These are phyloP conservation scores for Neurospora tetrasperma DNA, from an alignment of 495 filamentous ascomycete species.

Conservation along the genomic window DNA sequence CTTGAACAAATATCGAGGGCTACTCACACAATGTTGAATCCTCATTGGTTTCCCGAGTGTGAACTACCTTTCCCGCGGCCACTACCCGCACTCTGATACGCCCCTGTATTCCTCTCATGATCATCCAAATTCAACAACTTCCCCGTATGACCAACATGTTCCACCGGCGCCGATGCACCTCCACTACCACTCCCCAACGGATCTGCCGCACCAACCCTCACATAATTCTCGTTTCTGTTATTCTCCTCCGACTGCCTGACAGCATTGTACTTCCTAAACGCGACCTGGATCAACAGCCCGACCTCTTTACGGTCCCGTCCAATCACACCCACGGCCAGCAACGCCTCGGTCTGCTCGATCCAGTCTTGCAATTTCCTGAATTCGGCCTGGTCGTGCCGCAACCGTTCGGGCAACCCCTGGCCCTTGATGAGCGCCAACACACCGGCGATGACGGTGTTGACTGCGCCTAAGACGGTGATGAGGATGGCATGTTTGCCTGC, in stretches of 20 bases:
- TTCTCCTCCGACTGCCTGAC: constrained; percentile 33
- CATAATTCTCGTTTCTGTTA: constrained; percentile 33
- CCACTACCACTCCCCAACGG: neutral
- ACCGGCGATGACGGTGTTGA: constrained; percentile 42
- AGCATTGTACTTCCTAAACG: constrained; percentile 36
- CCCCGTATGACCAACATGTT: neutral
- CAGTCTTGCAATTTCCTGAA: constrained; percentile 31
- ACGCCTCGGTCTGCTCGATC: constrained; percentile 28
- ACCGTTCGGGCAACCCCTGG: constrained; percentile 30
- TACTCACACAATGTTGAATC: neutral
- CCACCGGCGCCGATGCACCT: neutral
- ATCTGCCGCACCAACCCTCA: constrained; percentile 1
- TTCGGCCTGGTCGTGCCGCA: constrained; percentile 32
- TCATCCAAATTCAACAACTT: neutral
- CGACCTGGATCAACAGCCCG: constrained; percentile 32
- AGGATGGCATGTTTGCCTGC: constrained; percentile 25
- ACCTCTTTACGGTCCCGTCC: constrained; percentile 35
- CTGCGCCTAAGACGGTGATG: constrained; percentile 36
- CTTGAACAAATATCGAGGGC: neutral
- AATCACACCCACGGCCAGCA: constrained; percentile 31
- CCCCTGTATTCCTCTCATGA: neutral
- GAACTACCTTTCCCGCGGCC: neutral
- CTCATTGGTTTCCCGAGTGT: neutral
- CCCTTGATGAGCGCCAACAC: constrained; percentile 38
- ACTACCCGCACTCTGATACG: neutral